phyloP scores from a whole-genome alignment of 2,329 filamentous ascomycete genomes.

The Fulvia fulva region DNA sequence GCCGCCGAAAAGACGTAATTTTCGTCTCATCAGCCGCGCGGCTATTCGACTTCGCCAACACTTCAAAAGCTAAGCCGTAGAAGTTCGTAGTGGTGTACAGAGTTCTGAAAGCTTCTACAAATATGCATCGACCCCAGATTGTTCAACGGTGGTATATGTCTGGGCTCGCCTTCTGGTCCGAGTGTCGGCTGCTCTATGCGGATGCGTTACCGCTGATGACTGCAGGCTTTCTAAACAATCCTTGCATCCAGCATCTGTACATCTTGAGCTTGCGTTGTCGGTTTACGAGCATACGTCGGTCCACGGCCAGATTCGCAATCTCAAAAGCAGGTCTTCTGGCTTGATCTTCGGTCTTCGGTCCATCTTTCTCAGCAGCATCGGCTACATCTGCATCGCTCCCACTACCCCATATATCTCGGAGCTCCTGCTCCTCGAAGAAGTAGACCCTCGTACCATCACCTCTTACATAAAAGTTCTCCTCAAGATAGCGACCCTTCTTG shows the following conservation, averaged over 20 bases:
- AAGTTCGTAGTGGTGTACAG: too few species aligned
- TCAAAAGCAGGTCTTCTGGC: constrained; percentile 48
- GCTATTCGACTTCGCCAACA: too few species aligned
- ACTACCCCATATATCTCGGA: constrained; percentile 73
- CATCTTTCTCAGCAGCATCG: constrained; percentile 23
- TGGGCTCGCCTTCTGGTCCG: too few species aligned
- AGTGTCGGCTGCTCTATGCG: too few species aligned
- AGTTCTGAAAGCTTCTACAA: too few species aligned
- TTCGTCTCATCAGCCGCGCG: too few species aligned
- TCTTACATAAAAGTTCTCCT: constrained; percentile 95
- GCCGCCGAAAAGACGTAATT: too few species aligned
- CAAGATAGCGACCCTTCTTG: constrained; percentile 89
- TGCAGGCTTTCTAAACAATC: constrained; percentile 65
- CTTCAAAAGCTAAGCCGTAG: too few species aligned
- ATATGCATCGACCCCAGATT: too few species aligned
- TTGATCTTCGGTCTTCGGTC: constrained; percentile 13
- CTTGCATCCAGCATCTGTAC: constrained; percentile 97
- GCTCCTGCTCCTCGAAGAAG: constrained; percentile 87
- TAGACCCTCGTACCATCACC: constrained; percentile 96
- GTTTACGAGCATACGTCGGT: constrained; percentile 88
- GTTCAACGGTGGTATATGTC: too few species aligned
- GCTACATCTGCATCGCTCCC: constrained; percentile 6
- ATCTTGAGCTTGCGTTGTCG: constrained; percentile 88
- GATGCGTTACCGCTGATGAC: too few species aligned
- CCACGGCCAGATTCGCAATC: constrained; percentile 73